phyloP scores from a whole-genome alignment of 768 basidiomycete genomes.

The Leccinum obscurum region DNA sequence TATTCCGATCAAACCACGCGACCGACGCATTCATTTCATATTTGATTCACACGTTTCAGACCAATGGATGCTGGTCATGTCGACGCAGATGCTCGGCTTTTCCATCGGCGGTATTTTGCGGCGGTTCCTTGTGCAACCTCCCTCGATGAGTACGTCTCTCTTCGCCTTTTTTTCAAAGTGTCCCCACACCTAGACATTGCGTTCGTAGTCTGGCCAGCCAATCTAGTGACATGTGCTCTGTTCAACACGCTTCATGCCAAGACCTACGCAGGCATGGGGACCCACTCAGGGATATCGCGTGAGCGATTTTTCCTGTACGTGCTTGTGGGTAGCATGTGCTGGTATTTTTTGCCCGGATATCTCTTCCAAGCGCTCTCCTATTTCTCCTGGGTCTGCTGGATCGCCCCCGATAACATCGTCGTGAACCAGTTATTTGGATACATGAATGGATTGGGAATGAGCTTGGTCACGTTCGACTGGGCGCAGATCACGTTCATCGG shows the following conservation, averaged over 20 bases:
- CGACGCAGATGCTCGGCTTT: constrained; percentile 69
- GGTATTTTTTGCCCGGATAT: constrained; percentile 73
- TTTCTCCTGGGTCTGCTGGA: constrained; percentile 66
- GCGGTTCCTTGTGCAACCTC: constrained; percentile 64
- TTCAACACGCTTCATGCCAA: constrained; percentile 75
- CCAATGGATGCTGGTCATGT: constrained; percentile 65
- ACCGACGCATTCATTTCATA: not conserved
- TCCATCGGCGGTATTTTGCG: constrained; percentile 58
- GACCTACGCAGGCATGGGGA: constrained; percentile 42
- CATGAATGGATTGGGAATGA: constrained; percentile 57
- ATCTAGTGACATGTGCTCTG: constrained; percentile 66
- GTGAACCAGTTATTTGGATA: constrained; percentile 64
- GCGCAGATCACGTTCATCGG: constrained; percentile 51
- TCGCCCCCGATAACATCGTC: constrained; percentile 62
- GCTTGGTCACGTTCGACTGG: constrained; percentile 82
- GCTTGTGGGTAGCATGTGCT: constrained; percentile 34
- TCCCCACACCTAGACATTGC: constrained; percentile 22
- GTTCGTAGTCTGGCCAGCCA: constrained; percentile 70
- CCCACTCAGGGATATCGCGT: constrained; percentile 48
- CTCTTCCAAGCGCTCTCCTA: constrained; percentile 65
- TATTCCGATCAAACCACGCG: not conserved
- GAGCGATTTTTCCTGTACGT: constrained; percentile 51
- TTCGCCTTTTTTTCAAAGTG: not conserved
- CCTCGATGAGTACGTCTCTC: constrained; percentile 55
- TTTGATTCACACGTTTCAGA: constrained; percentile 30